Evolutionary conservation across 306 rosid species (phyloP).

Genomic region (Glycine soja): DNA sequence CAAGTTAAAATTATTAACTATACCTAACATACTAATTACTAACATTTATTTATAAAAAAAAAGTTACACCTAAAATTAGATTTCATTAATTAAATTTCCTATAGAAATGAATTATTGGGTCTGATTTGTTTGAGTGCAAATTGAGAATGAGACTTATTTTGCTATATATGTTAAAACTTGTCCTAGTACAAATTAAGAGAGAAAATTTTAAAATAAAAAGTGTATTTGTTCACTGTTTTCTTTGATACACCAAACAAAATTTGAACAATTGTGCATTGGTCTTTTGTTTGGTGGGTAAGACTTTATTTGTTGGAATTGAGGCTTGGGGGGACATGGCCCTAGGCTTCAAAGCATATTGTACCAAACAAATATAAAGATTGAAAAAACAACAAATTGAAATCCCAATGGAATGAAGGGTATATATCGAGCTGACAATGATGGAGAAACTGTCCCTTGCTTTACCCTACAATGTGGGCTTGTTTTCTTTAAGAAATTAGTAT

Average conservation of each 20-base stretch:
- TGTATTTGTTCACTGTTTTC: background rate
- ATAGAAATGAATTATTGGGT: background rate
- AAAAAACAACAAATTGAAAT: conserved; percentile 61
- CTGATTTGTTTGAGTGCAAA: conserved; percentile 1
- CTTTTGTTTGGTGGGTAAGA: conserved; percentile 41
- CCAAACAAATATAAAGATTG: conserved; percentile 66
- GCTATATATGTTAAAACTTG: conserved; percentile 3
- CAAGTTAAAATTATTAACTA: too few species aligned
- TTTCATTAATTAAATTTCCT: too few species aligned
- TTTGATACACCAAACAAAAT: conserved; percentile 16
- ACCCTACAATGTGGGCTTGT: conserved; percentile 62
- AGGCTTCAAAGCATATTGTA: background rate
- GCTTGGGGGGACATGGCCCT: conserved; percentile 34
- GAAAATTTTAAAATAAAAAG: background rate
- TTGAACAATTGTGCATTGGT: conserved; percentile 4
- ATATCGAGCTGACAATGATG: conserved; percentile 71
- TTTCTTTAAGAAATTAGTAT: conserved; percentile 49
- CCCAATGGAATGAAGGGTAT: conserved; percentile 65
- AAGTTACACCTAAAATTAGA: too few species aligned
- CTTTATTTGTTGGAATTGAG: conserved; percentile 45
- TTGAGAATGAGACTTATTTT: background rate
- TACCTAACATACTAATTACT: too few species aligned
- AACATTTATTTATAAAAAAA: too few species aligned
- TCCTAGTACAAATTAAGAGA: background rate
- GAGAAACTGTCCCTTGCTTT: conserved; percentile 91